phyloP scores from a whole-genome alignment of 1,139 yeast species.

The Kodamaea anthophila region DNA sequence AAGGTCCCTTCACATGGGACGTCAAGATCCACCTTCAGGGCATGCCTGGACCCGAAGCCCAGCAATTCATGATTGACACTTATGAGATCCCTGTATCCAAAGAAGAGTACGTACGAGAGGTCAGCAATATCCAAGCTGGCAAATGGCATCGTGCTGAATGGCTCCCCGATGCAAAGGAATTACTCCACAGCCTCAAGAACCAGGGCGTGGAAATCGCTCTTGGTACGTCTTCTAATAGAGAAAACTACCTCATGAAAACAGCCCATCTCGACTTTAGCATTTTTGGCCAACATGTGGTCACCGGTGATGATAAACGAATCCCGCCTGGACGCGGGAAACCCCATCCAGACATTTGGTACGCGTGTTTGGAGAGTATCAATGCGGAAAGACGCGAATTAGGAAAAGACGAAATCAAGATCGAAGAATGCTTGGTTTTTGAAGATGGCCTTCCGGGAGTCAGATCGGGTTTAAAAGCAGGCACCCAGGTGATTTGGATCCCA shows the following conservation, averaged over 20 bases:
- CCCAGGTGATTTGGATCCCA: conserved; percentile 88
- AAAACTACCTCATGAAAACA: conserved; percentile 64
- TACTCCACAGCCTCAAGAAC: conserved; percentile 45
- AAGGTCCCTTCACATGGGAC: conserved; percentile 84
- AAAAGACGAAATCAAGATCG: conserved; percentile 48
- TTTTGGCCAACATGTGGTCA: conserved; percentile 66
- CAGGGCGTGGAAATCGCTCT: conserved; percentile 71
- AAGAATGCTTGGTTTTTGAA: conserved; percentile 85
- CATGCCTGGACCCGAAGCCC: conserved; percentile 68
- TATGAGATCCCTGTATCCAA: conserved; percentile 63
- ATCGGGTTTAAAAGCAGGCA: conserved; percentile 80
- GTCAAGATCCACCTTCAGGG: conserved; percentile 85
- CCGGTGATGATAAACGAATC: conserved; percentile 83
- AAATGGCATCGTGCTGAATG: conserved; percentile 62
- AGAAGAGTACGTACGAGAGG: conserved; percentile 50
- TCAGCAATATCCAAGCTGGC: conserved; percentile 47
- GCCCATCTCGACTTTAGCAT: conserved; percentile 52
- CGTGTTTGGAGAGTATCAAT: conserved; percentile 70
- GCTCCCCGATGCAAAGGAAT: conserved; percentile 79
- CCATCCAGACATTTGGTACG: conserved; percentile 83
- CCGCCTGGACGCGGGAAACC: conserved; percentile 90
- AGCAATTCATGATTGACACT: conserved; percentile 58
- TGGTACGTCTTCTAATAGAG: conserved; percentile 77
- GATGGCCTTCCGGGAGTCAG: conserved; percentile 89
- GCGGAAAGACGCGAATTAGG: conserved; percentile 28